Evolutionary conservation across 2,329 filamentous ascomycete genomes (phyloP).

Genomic region (Allantophomopsis lycopodina): DNA sequence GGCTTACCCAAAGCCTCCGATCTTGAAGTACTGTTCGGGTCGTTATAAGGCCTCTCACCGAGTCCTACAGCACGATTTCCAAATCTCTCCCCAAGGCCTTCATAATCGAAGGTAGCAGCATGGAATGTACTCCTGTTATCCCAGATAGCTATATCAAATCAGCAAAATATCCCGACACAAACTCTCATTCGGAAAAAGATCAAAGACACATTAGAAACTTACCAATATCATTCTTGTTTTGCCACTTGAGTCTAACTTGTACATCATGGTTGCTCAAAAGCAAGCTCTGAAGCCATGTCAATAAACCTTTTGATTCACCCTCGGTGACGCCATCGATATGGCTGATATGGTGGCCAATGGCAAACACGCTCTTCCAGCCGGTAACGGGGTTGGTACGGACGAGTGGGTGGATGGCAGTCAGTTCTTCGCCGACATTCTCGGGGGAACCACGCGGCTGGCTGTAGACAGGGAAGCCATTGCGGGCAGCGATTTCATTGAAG

Average conservation of each 20-base stretch:
- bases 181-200: too few species aligned
- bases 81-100: constrained; percentile 28
- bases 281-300: constrained; percentile 34
- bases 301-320: constrained; percentile 30
- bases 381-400: constrained; percentile 47
- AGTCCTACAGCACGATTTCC: constrained; percentile 33
- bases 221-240: constrained; percentile 18
- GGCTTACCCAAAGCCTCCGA: constrained; percentile 3
- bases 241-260: constrained; percentile 29
- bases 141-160: constrained; percentile 30
- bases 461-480: constrained; percentile 33
- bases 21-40: constrained; percentile 10
- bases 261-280: constrained; percentile 41
- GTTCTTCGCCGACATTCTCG: constrained; percentile 36
- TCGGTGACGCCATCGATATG: constrained; percentile 34
- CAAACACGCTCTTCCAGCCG: constrained; percentile 43
- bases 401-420: constrained; percentile 38
- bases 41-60: constrained; percentile 26
- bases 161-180: too few species aligned
- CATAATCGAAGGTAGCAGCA: constrained; percentile 38
- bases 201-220: too few species aligned
- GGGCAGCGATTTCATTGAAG: constrained; percentile 34
- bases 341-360: constrained; percentile 33
- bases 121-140: constrained; percentile 41
- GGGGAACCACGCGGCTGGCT: constrained; percentile 30